A percentile compares a stretch with the other conserved stretches of the same genome.
phyloP scores from a whole-genome alignment of 139 green algal species.

The Ettlia oleoabundans region DNA sequence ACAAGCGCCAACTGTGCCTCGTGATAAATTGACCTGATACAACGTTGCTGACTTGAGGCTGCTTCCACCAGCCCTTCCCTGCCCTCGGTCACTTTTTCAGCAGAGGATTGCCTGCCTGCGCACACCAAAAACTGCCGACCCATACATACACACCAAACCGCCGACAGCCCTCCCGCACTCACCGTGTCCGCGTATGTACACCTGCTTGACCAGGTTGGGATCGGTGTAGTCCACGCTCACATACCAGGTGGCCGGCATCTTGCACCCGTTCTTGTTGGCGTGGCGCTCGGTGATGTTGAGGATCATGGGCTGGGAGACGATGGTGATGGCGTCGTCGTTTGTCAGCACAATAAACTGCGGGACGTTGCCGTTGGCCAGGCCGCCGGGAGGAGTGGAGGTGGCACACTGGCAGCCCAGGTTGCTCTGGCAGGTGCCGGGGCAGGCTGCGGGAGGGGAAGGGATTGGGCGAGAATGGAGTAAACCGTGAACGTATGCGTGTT shows the following conservation, averaged over 20 bases:
- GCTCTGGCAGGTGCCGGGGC: constrained; percentile 25
- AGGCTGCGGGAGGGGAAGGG: background rate
- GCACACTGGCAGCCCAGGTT: constrained; percentile 30
- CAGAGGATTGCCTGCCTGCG: no score
- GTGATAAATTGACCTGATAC: no score
- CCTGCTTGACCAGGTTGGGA: constrained; percentile 34
- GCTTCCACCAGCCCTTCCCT: no score
- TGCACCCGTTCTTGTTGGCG: constrained; percentile 40
- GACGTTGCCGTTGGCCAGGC: background rate
- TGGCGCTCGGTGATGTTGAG: constrained; percentile 31
- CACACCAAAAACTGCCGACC: no score
- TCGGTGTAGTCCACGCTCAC: constrained; percentile 32
- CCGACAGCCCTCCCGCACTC: background rate
- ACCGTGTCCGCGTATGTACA: constrained; percentile 34
- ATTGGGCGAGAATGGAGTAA: no score
- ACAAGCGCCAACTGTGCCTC: no score
- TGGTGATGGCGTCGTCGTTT: constrained; percentile 41
- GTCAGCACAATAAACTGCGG: constrained; percentile 40
- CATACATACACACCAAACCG: background rate
- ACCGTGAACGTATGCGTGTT: no score
- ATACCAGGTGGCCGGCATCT: constrained; percentile 45
- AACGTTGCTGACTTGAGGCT: no score
- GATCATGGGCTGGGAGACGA: constrained; percentile 24
- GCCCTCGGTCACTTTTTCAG: no score
- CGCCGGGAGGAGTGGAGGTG: background rate